Base-by-base conservation (phyloP, 1,284 basidiomycete genomes). In the Pholiota adiposa region DNA sequence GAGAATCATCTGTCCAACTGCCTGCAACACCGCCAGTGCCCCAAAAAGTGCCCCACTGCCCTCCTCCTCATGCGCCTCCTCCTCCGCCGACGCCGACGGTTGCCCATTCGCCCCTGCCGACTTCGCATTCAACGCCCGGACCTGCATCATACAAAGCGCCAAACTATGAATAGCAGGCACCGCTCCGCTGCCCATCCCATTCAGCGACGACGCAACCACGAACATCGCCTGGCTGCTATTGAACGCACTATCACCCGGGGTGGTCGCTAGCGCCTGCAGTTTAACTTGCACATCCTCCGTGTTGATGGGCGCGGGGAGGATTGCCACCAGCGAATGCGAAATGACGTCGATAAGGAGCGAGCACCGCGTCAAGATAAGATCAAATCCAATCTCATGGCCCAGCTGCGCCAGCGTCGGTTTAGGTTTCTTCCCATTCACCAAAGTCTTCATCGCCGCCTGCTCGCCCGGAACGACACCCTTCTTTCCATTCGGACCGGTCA, bases 81-180 rank as follows among this genome's bases (percentile, higher is more conserved):
- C 63, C 64, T 44, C 69, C 60, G 23, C 64, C 23, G 49, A 53
- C 19, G 40, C 43, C 14, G 18, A 9, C 9, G 34, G 34, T 31
- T 43, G 51, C 38, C 33, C 50, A 50, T 50, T 19, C 9, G 46
- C 64, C 11, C 58, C 67, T 14, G 62, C 65, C 41, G 71, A 69
- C 33, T 65, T 67, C 46, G 74, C 71, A 54, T 73, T 65, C 60
- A 83, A 69, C 44, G 77, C 76, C 59, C 85, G 77, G 49, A 80
- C 78, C 65, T 90, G 88, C 54, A 88, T 68, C 56, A 89, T 84
- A 67, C 85, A 88, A 34, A 93, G 69, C 14, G 88, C 88, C 54
- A 93, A 75, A 68, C 88, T 90, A 63, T 93, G 88, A 51, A 83
- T 74, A 6, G 87, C 85, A 25, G 91, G 90, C 27, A 82, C 72